Conservation (phyloP, 495 filamentous ascomycete genomes). For the Parachaetomium inaequale region DNA sequence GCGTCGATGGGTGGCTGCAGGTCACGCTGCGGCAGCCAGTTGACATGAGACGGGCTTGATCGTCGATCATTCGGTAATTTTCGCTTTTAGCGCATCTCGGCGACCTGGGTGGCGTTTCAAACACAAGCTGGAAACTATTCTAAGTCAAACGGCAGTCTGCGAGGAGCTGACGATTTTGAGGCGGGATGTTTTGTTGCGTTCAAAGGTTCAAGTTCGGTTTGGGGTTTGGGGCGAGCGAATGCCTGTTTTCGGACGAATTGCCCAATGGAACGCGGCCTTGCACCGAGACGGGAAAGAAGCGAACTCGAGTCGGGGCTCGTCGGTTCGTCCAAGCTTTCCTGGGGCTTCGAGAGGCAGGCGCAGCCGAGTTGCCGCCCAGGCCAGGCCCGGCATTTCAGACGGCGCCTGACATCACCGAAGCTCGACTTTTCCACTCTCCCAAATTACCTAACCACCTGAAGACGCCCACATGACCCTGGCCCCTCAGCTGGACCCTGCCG, state of each 20-base stretch:
- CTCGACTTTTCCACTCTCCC: neutral
- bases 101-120: neutral
- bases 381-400: neutral
- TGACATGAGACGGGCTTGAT: neutral
- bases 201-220: no score
- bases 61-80: constrained; percentile 21
- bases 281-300: neutral
- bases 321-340: neutral
- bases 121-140: no score
- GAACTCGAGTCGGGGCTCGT: neutral
- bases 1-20: neutral
- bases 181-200: no score
- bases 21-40: neutral
- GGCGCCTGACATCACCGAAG: neutral
- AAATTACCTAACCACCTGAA: neutral
- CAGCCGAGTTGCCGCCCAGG: neutral
- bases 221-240: no score
- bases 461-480: neutral
- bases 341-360: neutral
- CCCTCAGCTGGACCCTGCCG: neutral
- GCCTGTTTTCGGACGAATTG: neutral
- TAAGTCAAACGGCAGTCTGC: no score
- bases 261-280: neutral
- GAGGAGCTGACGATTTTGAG: no score
- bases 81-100: neutral